Conservation (phyloP, 345 rosid species). For the Rhodomyrtus tomentosa region DNA sequence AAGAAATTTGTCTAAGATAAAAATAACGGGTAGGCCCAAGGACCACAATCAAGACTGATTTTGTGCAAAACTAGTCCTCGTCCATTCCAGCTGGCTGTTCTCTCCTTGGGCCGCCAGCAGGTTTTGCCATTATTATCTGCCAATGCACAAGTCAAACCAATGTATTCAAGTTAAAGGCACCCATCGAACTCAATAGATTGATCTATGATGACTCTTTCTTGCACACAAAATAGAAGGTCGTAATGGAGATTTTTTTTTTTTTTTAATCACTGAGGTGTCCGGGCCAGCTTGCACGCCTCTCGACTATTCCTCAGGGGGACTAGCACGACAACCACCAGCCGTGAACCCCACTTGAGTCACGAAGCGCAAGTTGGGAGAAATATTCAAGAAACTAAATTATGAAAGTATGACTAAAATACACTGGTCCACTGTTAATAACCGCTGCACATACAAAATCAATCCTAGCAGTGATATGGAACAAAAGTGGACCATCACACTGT, state of each 20-base stretch:
- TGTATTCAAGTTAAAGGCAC: background rate
- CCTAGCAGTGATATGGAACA: background rate
- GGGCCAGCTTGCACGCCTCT: no score
- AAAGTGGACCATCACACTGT: background rate
- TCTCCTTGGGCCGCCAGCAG: slow-evolving; percentile 97
- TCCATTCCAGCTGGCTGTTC: slow-evolving; percentile 66
- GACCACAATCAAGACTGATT: background rate
- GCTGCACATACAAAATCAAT: background rate
- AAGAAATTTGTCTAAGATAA: background rate
- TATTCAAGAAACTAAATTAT: background rate
- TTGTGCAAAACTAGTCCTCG: slow-evolving; percentile 34
- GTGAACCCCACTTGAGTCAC: no score
- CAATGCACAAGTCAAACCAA: background rate
- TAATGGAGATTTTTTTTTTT: background rate
- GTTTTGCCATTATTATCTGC: slow-evolving; percentile 98
- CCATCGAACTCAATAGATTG: background rate
- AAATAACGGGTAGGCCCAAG: background rate
- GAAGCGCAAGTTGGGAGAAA: no score
- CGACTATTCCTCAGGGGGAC: no score
- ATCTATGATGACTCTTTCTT: background rate
- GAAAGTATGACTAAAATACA: background rate
- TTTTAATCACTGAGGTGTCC: no score
- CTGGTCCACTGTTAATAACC: background rate
- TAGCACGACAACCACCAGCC: no score
- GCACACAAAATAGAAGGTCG: background rate